These are phyloP conservation scores for Ophiosphaerella narmari DNA, from an alignment of 2,329 filamentous ascomycete genomes.

Conservation along the genomic window DNA sequence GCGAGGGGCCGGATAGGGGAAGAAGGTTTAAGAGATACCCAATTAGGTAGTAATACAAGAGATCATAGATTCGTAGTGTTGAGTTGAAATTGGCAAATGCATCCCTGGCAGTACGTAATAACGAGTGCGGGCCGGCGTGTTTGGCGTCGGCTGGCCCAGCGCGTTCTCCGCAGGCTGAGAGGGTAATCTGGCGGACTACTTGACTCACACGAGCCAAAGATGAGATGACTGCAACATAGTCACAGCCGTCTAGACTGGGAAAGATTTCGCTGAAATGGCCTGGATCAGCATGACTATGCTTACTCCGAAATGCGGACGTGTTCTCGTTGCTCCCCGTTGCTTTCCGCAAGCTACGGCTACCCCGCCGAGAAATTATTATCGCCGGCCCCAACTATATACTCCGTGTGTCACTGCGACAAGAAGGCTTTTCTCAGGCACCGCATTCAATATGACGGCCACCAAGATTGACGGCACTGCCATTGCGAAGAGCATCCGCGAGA, in stretches of 20 bases:
- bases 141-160: conserved; percentile 26
- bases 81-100: conserved; percentile 7
- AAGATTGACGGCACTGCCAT: conserved; percentile 97
- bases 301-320: conserved; percentile 36
- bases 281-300: conserved; percentile 31
- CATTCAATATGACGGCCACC: conserved; percentile 75
- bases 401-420: conserved; percentile 8
- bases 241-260: conserved; percentile 24
- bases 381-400: conserved; percentile 26
- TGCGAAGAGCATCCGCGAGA: conserved; percentile 87
- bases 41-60: background rate
- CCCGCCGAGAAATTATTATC: conserved; percentile 36
- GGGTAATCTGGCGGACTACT: conserved; percentile 9
- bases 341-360: conserved; percentile 39
- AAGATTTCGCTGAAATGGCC: conserved; percentile 28
- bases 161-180: conserved; percentile 11
- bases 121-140: conserved; percentile 7
- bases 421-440: conserved; percentile 56
- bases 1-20: background rate
- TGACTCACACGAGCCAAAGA: conserved; percentile 25
- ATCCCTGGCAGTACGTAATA: conserved; percentile 27
- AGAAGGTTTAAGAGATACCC: background rate
- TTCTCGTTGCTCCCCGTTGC: conserved; percentile 29
- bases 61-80: background rate
- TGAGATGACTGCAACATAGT: conserved; percentile 17